phyloP scores from a whole-genome alignment of 1,284 basidiomycete species.

The Erythrobasidium hasegawianum region DNA sequence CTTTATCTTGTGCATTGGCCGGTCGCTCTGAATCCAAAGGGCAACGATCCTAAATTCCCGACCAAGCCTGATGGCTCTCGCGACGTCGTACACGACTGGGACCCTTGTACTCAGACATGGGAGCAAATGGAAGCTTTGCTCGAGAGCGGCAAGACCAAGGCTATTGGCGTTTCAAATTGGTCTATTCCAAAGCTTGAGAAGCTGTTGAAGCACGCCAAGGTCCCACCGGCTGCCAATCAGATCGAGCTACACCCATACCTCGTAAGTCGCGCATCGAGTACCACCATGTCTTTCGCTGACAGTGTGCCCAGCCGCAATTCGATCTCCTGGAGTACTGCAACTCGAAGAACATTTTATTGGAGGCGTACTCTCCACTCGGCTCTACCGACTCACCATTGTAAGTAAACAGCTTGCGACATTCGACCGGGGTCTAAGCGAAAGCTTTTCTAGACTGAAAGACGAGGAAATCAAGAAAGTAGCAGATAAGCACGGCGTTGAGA shows the following conservation, averaged over 20 bases:
- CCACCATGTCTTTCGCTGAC: neutral
- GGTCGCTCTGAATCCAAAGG: conserved; percentile 56
- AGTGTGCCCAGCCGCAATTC: conserved; percentile 56
- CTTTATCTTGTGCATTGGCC: conserved; percentile 59
- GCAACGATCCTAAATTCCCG: conserved; percentile 67
- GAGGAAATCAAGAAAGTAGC: conserved; percentile 57
- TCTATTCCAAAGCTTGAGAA: conserved; percentile 21
- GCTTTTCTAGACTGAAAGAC: conserved; percentile 52
- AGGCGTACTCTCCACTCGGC: conserved; percentile 81
- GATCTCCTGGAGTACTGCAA: conserved; percentile 65
- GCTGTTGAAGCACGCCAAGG: conserved; percentile 53
- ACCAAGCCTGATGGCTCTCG: conserved; percentile 54
- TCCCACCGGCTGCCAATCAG: conserved; percentile 77
- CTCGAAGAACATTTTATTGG: conserved; percentile 64
- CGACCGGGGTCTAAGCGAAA: conserved; percentile 54
- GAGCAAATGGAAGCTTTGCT: conserved; percentile 55
- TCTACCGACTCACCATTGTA: conserved; percentile 67
- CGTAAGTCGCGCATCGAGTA: conserved; percentile 50
- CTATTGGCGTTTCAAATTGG: conserved; percentile 67
- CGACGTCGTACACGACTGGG: conserved; percentile 58
- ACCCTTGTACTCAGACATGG: conserved; percentile 16
- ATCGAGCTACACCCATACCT: conserved; percentile 76
- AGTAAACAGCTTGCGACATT: conserved; percentile 54
- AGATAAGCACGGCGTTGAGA: conserved; percentile 57
- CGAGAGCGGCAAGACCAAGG: conserved; percentile 55